phyloP scores from a whole-genome alignment of 2,329 filamentous ascomycete species.

The Podosphaera aphanis region DNA sequence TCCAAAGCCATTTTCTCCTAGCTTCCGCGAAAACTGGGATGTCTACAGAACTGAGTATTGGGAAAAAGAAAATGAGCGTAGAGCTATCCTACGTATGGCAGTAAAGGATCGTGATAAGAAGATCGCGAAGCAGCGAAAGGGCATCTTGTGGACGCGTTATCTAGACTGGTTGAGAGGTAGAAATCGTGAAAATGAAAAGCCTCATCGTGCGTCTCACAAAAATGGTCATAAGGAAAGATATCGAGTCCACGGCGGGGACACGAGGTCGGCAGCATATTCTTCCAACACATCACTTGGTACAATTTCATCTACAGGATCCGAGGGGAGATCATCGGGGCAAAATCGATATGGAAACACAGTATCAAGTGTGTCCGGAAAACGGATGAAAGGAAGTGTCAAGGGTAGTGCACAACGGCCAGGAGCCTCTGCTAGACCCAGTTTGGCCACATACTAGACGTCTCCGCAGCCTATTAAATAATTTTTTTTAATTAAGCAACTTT shows the following conservation, averaged over 20 bases:
- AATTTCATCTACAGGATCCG: constrained; percentile 14
- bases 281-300: constrained; percentile 17
- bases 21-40: constrained; percentile 94
- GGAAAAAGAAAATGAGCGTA: constrained; percentile 85
- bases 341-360: constrained; percentile 12
- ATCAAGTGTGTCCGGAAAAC: constrained; percentile 12
- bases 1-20: constrained; percentile 83
- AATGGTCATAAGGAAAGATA: constrained; percentile 13
- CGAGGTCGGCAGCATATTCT: constrained; percentile 14
- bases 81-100: constrained; percentile 46
- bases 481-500: no score
- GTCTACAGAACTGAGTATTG: constrained; percentile 84
- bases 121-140: constrained; percentile 41
- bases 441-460: no score
- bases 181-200: constrained; percentile 14
- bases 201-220: constrained; percentile 10
- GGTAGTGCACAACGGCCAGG: background rate
- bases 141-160: constrained; percentile 67
- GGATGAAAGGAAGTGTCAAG: constrained; percentile 7
- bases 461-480: no score
- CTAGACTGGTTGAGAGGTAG: constrained; percentile 22
- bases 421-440: background rate
- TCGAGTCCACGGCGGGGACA: constrained; percentile 12
- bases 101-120: constrained; percentile 45
- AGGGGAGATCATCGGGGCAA: constrained; percentile 10